These are phyloP conservation scores for Leucocoprinus birnbaumii DNA, from an alignment of 768 basidiomycete genomes.

Conservation along the genomic window DNA sequence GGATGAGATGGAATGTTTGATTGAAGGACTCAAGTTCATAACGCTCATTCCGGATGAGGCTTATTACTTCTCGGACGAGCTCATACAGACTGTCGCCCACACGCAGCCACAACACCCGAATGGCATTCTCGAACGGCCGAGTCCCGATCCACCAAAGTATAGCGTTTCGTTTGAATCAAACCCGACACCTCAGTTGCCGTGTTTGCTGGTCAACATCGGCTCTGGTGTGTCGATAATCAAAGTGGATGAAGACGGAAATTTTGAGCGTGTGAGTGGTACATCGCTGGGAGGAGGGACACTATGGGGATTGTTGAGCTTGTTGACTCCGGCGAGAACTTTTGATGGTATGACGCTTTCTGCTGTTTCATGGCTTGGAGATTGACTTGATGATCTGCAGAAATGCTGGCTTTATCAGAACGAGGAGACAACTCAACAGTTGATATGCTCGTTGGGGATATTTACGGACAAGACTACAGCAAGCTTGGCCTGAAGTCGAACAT, in stretches of 20 bases:
- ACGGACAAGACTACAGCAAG: slow-evolving; percentile 94
- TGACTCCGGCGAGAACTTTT: slow-evolving; percentile 94
- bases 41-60: slow-evolving; percentile 95
- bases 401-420: slow-evolving; percentile 89
- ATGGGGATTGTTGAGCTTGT: slow-evolving; percentile 91
- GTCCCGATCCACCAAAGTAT: slow-evolving; percentile 87
- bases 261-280: slow-evolving; percentile 96
- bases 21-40: slow-evolving; percentile 94
- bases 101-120: slow-evolving; percentile 14
- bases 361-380: slow-evolving; percentile 9
- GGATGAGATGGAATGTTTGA: slow-evolving; percentile 99
- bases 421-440: slow-evolving; percentile 95
- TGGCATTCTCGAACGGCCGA: slow-evolving; percentile 69
- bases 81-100: slow-evolving; percentile 68
- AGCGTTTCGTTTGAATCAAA: slow-evolving; percentile 84
- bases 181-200: slow-evolving; percentile 88
- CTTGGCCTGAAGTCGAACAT: slow-evolving; percentile 96
- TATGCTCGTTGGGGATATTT: slow-evolving; percentile 99
- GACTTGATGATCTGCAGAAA: slow-evolving; percentile 55
- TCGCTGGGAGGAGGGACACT: slow-evolving; percentile 96
- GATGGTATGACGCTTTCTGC: slow-evolving; percentile 67
- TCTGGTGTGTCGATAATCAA: slow-evolving; percentile 97
- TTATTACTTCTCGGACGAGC: slow-evolving; percentile 97
- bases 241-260: slow-evolving; percentile 92
- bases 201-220: slow-evolving; percentile 96